Evolutionary conservation across 345 rosid genomes (phyloP).

Genomic region (Arabis hirsuta): DNA sequence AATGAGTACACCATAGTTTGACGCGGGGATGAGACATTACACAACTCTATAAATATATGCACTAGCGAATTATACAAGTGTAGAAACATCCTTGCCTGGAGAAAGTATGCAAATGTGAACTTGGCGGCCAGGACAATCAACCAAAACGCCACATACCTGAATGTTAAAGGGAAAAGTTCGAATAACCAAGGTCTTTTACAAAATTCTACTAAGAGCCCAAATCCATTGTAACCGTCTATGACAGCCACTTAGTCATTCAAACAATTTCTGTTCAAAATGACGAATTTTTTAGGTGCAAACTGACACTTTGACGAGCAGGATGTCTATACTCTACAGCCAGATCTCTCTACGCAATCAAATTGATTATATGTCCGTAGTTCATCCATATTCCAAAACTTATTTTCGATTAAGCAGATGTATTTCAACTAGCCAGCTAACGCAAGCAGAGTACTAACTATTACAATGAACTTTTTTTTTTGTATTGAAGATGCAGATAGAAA

Average conservation of each 20-base stretch:
- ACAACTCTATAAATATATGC: constrained; percentile 16
- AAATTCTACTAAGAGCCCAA: constrained; percentile 25
- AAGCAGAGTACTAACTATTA: constrained; percentile 14
- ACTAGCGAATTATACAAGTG: constrained; percentile 18
- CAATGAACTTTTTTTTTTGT: constrained; percentile 10
- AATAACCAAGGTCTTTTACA: constrained; percentile 4
- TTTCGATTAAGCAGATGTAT: constrained; percentile 10
- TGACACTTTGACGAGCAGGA: constrained; percentile 15
- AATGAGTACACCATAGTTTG: not conserved
- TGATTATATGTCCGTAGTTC: constrained; percentile 7
- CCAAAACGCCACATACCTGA: constrained; percentile 97
- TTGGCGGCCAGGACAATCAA: constrained; percentile 82
- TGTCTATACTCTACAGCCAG: constrained; percentile 8
- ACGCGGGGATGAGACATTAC: constrained; percentile 7
- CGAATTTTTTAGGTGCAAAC: not conserved
- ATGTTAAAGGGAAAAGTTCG: constrained; percentile 20
- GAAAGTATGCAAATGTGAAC: constrained; percentile 93
- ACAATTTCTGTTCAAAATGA: constrained; percentile 16
- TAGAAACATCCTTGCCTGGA: constrained; percentile 73
- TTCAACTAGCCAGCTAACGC: constrained; percentile 24
- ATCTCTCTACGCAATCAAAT: constrained; percentile 5
- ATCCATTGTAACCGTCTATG: constrained; percentile 15
- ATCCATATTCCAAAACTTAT: not conserved
- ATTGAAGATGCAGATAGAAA: constrained; percentile 15
- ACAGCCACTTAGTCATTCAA: constrained; percentile 26